These are phyloP conservation scores for Hemileia vastatrix DNA, from an alignment of 1,284 basidiomycete genomes.

Conservation along the genomic window DNA sequence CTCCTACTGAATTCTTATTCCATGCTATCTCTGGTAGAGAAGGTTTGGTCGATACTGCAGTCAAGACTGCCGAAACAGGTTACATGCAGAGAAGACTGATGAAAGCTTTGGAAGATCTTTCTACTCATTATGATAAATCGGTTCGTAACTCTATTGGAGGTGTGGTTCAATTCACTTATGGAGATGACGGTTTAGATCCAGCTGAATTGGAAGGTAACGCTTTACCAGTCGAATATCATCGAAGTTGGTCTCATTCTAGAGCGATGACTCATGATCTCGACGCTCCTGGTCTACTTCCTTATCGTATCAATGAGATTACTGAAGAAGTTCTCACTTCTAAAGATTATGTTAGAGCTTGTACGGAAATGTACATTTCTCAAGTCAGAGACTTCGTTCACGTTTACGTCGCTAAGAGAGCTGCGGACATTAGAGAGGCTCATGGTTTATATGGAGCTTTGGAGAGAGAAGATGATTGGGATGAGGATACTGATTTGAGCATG, in stretches of 20 bases:
- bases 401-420: slow-evolving; percentile 60
- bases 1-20: slow-evolving; percentile 94
- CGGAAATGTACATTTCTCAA: slow-evolving; percentile 63
- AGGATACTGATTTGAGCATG: slow-evolving; percentile 63
- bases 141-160: slow-evolving; percentile 91
- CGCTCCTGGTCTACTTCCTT: slow-evolving; percentile 63
- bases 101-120: slow-evolving; percentile 96
- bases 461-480: slow-evolving; percentile 65
- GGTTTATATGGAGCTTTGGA: slow-evolving; percentile 76
- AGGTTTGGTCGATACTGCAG: slow-evolving; percentile 97
- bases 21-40: slow-evolving; percentile 98
- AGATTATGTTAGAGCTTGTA: slow-evolving; percentile 56
- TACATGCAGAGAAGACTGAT: slow-evolving; percentile 98
- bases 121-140: slow-evolving; percentile 88
- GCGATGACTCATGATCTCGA: slow-evolving; percentile 56
- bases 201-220: slow-evolving; percentile 83
- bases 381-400: slow-evolving; percentile 65
- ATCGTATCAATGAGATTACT: slow-evolving; percentile 70
- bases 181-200: slow-evolving; percentile 94
- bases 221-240: slow-evolving; percentile 75
- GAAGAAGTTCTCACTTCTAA: slow-evolving; percentile 56
- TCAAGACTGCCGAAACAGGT: too few relatives aligned
- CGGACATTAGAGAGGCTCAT: slow-evolving; percentile 59
- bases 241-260: slow-evolving; percentile 77
- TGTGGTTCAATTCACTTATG: slow-evolving; percentile 93